phyloP scores from a whole-genome alignment of 192 early-diverging fungal genomes.

The Podila clonocystis region DNA sequence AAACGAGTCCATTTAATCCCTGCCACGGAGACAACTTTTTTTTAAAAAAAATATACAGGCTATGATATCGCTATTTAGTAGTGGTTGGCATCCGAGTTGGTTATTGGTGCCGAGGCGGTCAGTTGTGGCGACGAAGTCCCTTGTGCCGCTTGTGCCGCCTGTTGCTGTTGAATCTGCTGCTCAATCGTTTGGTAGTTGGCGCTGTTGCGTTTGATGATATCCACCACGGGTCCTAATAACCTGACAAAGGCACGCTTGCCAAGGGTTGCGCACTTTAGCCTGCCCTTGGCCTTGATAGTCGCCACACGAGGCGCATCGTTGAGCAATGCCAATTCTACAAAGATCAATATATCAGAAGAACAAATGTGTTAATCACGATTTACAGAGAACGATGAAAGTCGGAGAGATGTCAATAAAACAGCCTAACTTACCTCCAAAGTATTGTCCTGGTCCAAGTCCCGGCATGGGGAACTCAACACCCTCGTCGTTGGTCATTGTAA shows the following conservation, averaged over 20 bases:
- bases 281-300: constrained; percentile 86
- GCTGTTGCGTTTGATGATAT: constrained; percentile 96
- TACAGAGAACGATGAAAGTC: too few species aligned
- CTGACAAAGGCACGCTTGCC: constrained; percentile 96
- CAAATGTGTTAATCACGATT: too few species aligned
- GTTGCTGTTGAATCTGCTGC: constrained; percentile 49
- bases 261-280: constrained; percentile 94
- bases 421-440: constrained; percentile 91
- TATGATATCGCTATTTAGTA: constrained; percentile 10
- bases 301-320: constrained; percentile 94
- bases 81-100: constrained; percentile 20
- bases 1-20: background rate
- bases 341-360: background rate
- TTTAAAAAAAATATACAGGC: constrained; percentile 4
- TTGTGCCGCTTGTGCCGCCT: background rate
- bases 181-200: constrained; percentile 83
- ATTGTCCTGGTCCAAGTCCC: constrained; percentile 82
- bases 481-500: constrained; percentile 82
- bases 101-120: background rate
- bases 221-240: constrained; percentile 92
- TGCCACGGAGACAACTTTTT: background rate
- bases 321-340: constrained; percentile 91
- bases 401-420: background rate
- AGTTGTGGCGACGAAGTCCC: background rate
- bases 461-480: constrained; percentile 82